phyloP scores from a whole-genome alignment of 2,329 filamentous ascomycete genomes.

The Epicoccum nigrum region DNA sequence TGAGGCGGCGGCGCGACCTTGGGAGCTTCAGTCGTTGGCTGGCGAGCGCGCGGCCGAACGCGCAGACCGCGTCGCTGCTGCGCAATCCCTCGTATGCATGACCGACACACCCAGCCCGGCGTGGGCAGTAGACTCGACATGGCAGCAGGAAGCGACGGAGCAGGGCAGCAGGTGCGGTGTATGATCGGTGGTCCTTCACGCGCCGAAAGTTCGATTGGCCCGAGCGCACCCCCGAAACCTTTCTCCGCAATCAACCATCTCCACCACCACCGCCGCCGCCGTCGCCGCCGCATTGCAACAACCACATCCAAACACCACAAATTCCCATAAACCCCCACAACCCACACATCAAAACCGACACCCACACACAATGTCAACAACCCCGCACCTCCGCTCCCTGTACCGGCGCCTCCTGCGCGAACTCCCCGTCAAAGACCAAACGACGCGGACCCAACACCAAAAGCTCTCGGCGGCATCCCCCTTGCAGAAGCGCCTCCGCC shows the following conservation, averaged over 20 bases:
- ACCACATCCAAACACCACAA: not conserved
- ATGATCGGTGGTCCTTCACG: not conserved
- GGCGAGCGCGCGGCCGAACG: constrained; percentile 6
- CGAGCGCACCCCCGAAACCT: constrained; percentile 15
- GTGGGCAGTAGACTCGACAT: constrained; percentile 8
- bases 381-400: constrained; percentile 69
- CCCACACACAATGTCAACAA: constrained; percentile 43
- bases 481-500: constrained; percentile 72
- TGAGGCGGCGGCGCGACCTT: not conserved
- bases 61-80: constrained; percentile 9
- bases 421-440: constrained; percentile 63
- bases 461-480: constrained; percentile 65
- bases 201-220: not conserved
- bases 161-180: too few relatives aligned
- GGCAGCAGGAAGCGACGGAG: not conserved
- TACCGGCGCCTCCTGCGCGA: constrained; percentile 91
- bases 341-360: not conserved
- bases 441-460: constrained; percentile 37
- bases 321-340: not conserved
- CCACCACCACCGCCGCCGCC: not conserved
- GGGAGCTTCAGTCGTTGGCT: not conserved
- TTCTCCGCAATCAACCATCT: constrained; percentile 11
- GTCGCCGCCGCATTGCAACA: too few relatives aligned
- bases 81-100: not conserved
- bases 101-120: constrained; percentile 2